Conservation (phyloP, 2,329 filamentous ascomycete species). For the Paraphoma sp. region DNA sequence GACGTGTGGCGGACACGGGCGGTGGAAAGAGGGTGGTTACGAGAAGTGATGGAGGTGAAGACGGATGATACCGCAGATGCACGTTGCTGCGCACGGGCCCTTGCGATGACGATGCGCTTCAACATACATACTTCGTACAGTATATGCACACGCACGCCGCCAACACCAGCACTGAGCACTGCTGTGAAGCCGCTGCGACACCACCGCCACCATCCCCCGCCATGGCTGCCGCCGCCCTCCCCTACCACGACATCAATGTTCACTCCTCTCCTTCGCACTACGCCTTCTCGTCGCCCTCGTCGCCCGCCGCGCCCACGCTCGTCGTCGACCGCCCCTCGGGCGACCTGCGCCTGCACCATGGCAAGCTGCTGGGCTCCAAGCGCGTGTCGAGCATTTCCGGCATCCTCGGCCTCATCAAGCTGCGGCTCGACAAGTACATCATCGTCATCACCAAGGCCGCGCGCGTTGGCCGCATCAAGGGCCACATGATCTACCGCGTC, state of each 20-base stretch:
- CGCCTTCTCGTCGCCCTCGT: conserved; percentile 94
- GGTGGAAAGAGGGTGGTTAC: conserved; percentile 7
- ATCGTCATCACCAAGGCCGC: conserved; percentile 95
- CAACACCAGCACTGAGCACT: neutral
- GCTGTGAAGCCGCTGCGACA: neutral
- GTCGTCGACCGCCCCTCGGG: conserved; percentile 92
- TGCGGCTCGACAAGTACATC: conserved; percentile 96
- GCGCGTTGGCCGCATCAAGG: conserved; percentile 88
- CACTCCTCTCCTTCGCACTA: conserved; percentile 91
- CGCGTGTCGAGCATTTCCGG: conserved; percentile 93
- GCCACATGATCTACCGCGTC: conserved; percentile 96
- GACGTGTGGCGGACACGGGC: conserved; percentile 5
- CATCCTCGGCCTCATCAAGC: conserved; percentile 90
- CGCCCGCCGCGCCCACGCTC: conserved; percentile 84
- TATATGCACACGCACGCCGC: too few species aligned
- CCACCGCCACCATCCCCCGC: too few species aligned
- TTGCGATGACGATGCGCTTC: neutral
- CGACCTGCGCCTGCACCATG: conserved; percentile 84
- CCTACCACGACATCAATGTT: conserved; percentile 96
- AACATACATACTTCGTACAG: too few species aligned
- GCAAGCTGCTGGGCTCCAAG: conserved; percentile 75
- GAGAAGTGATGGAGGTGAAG: conserved; percentile 13
- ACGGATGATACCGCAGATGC: too few species aligned
- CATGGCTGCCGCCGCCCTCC: conserved; percentile 64
- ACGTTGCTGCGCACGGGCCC: too few species aligned